phyloP scores from a whole-genome alignment of 768 basidiomycete genomes.

The Lyophyllum atratum region DNA sequence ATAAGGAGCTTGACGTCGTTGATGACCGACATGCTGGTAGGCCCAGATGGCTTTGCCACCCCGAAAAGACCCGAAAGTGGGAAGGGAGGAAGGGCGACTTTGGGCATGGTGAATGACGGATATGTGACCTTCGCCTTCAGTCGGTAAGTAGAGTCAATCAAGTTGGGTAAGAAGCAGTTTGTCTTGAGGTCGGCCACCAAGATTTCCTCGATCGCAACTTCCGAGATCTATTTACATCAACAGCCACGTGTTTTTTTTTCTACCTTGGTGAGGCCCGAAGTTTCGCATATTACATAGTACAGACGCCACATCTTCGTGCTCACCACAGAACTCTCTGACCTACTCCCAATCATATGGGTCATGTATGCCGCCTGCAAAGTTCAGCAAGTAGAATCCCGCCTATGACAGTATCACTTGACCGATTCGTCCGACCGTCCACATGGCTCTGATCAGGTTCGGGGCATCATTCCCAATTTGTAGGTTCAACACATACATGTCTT shows the following conservation, averaged over 20 bases:
- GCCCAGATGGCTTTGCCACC: constrained; percentile 88
- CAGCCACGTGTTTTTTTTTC: no score
- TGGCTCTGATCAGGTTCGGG: background rate
- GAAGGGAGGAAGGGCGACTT: constrained; percentile 48
- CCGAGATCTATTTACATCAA: no score
- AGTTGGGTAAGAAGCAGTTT: background rate
- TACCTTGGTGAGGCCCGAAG: no score
- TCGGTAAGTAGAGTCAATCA: background rate
- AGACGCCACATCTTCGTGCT: no score
- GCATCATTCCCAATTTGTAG: background rate
- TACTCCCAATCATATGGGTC: no score
- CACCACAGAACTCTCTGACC: no score
- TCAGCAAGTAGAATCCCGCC: no score
- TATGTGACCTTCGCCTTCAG: background rate
- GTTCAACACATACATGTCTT: background rate
- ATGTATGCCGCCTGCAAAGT: no score
- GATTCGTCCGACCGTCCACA: background rate
- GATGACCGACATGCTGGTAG: constrained; percentile 88
- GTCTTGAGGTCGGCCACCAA: no score
- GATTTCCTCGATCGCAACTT: no score
- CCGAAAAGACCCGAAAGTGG: constrained; percentile 86
- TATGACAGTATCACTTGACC: no score
- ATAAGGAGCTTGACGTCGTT: constrained; percentile 85
- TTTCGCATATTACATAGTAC: no score
- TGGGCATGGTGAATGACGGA: constrained; percentile 57